Evolutionary conservation across 108 stramenopile species (phyloP), one percentile per base, ranked within the genome.

Genomic region (Ochromonas danica): DNA sequence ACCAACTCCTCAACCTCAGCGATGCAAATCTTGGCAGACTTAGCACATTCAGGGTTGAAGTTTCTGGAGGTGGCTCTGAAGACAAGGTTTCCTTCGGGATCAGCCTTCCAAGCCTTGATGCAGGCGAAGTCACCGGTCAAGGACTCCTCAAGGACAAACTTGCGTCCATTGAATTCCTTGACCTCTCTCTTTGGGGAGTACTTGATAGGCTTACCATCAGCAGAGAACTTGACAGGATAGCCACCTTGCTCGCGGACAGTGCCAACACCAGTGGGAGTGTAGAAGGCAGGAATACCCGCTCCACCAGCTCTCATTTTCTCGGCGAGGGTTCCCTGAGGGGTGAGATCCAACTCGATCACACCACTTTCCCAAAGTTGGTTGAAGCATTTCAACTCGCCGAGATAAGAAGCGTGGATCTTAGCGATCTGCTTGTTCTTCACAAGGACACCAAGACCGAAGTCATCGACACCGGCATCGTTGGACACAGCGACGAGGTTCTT

Each of bases 1-100:
- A 96, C 93, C 74, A 96, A 91, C n/a, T 81, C 85, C 90, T 96
- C 95, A 2, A 92, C 95, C 81, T 96, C 95, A 27, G 89, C 95
- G 43, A 96, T 89, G 42, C 85, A 88, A 28, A 94, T 83, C 57
- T 85, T 89, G 40, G 91, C 95, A 38, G 95, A 91, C 83, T 93
- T 93, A 62, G 93, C 95, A 75, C 83, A 83, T 80, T 94, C 95
- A 1, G 95, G 92, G 81, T 96, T 96, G 70, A 92, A 83, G 90
- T 96, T 96, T 65, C 80, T 89, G n/a, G 93, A 89, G 33, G 95
- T 94, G n/a, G 92, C 93, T 39, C 89, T 62, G 85, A 94, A 96
- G 57, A 94, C 81, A 28, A 96, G 82, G 82, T 96, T 96, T 25
- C 95, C 95, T 60, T 87, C 81, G 28, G 91, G 91, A 84, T 96